phyloP scores from a whole-genome alignment of 1,284 basidiomycete genomes.

The Rhodotorula sp. region DNA sequence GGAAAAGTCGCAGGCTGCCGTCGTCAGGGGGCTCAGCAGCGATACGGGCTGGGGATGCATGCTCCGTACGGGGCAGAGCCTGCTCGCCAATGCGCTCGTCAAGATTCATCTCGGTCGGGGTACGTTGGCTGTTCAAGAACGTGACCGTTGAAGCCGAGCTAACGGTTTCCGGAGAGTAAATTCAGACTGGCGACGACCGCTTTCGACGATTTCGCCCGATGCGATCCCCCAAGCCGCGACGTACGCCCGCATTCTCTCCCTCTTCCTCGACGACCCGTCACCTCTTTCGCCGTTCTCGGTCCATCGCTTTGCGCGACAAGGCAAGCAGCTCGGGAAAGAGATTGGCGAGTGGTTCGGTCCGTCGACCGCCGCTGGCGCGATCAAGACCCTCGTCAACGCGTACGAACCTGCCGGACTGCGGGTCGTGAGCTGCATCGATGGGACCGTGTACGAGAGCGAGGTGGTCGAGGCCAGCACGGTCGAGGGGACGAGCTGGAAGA shows the following conservation, averaged over 20 bases:
- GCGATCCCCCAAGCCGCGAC: slow-evolving; percentile 45
- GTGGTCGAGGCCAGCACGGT: slow-evolving; percentile 64
- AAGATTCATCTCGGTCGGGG: slow-evolving; percentile 81
- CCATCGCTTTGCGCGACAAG: slow-evolving; percentile 91
- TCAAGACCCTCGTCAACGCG: slow-evolving; percentile 77
- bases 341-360: slow-evolving; percentile 98
- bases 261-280: slow-evolving; percentile 91
- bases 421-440: slow-evolving; percentile 78
- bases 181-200: slow-evolving; percentile 77
- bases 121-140: slow-evolving; percentile 52
- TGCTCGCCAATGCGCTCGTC: slow-evolving; percentile 84
- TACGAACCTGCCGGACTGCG: slow-evolving; percentile 79
- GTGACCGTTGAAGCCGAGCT: background rate
- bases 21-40: slow-evolving; percentile 74
- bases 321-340: slow-evolving; percentile 83
- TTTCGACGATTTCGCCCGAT: slow-evolving; percentile 41
- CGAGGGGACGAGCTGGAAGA: slow-evolving; percentile 61
- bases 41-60: slow-evolving; percentile 99
- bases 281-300: slow-evolving; percentile 90
- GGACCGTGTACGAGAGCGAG: slow-evolving; percentile 78
- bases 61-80: slow-evolving; percentile 88
- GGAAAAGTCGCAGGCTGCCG: slow-evolving; percentile 39
- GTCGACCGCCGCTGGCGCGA: slow-evolving; percentile 90
- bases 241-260: slow-evolving; percentile 84
- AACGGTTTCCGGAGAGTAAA: background rate